These are phyloP conservation scores for Aspergillus sp. DNA, from an alignment of 2,329 filamentous ascomycete species.

Conservation along the genomic window DNA sequence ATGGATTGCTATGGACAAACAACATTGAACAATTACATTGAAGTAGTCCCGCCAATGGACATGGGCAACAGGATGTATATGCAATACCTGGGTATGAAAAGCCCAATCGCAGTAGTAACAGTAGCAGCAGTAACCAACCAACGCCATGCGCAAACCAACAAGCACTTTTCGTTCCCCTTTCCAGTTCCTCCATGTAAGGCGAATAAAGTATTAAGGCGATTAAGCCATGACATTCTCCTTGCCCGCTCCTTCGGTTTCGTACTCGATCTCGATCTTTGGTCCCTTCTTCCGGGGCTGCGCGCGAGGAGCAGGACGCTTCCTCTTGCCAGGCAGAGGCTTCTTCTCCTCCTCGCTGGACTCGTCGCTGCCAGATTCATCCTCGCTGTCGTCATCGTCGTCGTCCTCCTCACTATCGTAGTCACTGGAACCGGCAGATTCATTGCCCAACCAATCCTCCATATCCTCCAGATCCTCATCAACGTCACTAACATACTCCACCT, in stretches of 20 bases:
- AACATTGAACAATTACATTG: neutral
- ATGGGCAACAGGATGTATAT: constrained; percentile 15
- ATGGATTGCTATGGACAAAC: neutral
- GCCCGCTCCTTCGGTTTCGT: constrained; percentile 62
- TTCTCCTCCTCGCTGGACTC: constrained; percentile 41
- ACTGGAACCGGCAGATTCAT: constrained; percentile 51
- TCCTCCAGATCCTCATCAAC: constrained; percentile 83
- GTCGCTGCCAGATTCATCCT: constrained; percentile 49
- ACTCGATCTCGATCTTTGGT: constrained; percentile 67
- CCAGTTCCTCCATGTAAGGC: too few species aligned
- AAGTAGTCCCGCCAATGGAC: neutral
- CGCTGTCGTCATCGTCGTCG: constrained; percentile 51
- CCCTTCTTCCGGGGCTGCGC: constrained; percentile 55
- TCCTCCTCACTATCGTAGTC: constrained; percentile 42
- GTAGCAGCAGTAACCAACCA: constrained; percentile 13
- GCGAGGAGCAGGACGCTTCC: constrained; percentile 49
- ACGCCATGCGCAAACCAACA: constrained; percentile 25
- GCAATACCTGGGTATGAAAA: constrained; percentile 30
- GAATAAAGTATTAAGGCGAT: too few species aligned
- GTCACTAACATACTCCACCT: constrained; percentile 91
- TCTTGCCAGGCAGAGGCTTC: constrained; percentile 45
- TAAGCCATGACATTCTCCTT: constrained; percentile 41
- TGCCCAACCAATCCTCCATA: constrained; percentile 92
- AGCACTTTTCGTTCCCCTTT: constrained; percentile 15
- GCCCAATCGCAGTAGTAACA: constrained; percentile 21